Conservation (phyloP, 768 basidiomycete species). For the Leccinellum luteum region DNA sequence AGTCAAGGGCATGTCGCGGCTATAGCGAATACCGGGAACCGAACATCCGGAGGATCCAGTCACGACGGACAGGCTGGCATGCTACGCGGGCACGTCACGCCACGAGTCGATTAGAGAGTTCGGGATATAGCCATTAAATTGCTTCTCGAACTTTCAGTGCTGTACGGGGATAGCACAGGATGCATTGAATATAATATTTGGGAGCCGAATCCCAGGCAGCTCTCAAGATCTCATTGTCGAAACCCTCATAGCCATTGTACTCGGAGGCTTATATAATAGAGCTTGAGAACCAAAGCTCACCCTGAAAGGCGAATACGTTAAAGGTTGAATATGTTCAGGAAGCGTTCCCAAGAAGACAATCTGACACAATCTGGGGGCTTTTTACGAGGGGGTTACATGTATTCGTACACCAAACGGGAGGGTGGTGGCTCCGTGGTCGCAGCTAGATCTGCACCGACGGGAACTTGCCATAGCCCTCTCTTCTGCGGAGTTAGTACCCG, state of each 20-base stretch:
- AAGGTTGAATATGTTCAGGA: conserved; percentile 21
- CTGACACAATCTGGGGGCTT: conserved; percentile 18
- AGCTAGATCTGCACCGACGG: conserved; percentile 28
- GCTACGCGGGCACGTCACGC: neutral
- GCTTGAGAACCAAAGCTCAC: conserved; percentile 18
- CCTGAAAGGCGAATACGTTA: conserved; percentile 15
- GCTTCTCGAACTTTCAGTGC: neutral
- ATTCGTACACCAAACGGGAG: conserved; percentile 12
- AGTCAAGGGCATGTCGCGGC: conserved; percentile 4
- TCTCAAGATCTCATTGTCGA: conserved; percentile 1
- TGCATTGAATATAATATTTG: neutral
- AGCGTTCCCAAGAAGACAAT: conserved; percentile 10
- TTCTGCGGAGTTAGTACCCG: conserved; percentile 34
- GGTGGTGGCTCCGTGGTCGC: conserved; percentile 26
- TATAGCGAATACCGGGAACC: conserved; percentile 21
- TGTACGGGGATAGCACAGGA: conserved; percentile 18
- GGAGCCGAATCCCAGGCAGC: conserved; percentile 13
- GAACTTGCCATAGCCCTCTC: conserved; percentile 22
- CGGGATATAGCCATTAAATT: conserved; percentile 2
- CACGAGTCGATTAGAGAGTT: neutral
- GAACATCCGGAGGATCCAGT: conserved; percentile 2
- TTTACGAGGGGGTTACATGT: conserved; percentile 2
- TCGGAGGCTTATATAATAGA: conserved; percentile 34
- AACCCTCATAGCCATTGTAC: conserved; percentile 17
- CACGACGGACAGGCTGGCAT: neutral